A percentile compares a stretch with the other conserved stretches of the same genome.
These are phyloP conservation scores for Micractinium conductrix DNA, from an alignment of 139 green algal species.

Conservation along the genomic window DNA sequence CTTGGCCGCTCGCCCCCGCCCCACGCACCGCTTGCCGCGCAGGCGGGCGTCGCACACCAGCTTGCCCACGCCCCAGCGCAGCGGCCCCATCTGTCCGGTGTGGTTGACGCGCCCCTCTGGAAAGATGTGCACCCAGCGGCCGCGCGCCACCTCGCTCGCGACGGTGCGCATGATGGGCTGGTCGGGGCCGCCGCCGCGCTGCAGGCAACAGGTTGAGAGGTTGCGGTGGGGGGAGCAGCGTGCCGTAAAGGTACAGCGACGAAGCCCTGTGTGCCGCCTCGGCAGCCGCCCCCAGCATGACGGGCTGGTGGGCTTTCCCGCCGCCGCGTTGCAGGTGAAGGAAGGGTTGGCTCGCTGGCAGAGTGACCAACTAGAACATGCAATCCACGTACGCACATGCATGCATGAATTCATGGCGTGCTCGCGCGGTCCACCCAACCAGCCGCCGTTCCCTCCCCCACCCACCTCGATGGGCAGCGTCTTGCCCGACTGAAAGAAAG, in stretches of 20 bases:
- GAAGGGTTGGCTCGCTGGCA: no score
- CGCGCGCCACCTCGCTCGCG: conserved; percentile 48
- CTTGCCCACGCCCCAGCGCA: conserved; percentile 83
- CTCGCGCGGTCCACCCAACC: background rate
- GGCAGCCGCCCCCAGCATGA: conserved; percentile 61
- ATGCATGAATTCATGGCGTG: no score
- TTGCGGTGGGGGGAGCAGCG: background rate
- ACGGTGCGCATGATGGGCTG: conserved; percentile 75
- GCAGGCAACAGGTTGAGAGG: background rate
- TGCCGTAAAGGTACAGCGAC: no score
- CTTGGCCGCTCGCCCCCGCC: background rate
- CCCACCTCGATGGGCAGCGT: conserved; percentile 77
- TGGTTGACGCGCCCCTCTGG: conserved; percentile 84
- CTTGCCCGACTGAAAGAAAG: conserved; percentile 90
- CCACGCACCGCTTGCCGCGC: background rate
- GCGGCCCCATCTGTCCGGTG: conserved; percentile 67
- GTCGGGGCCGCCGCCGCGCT: conserved; percentile 67
- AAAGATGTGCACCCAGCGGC: conserved; percentile 92
- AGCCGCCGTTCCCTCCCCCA: background rate
- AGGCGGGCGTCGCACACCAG: conserved; percentile 73
- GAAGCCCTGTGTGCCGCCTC: conserved; percentile 56
- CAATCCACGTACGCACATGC: no score
- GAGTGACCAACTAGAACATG: no score
- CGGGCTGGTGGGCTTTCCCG: conserved; percentile 76
- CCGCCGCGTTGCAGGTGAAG: conserved; percentile 49